These are phyloP conservation scores for Penicillium crystallinum DNA, from an alignment of 495 filamentous ascomycete species.

Conservation along the genomic window DNA sequence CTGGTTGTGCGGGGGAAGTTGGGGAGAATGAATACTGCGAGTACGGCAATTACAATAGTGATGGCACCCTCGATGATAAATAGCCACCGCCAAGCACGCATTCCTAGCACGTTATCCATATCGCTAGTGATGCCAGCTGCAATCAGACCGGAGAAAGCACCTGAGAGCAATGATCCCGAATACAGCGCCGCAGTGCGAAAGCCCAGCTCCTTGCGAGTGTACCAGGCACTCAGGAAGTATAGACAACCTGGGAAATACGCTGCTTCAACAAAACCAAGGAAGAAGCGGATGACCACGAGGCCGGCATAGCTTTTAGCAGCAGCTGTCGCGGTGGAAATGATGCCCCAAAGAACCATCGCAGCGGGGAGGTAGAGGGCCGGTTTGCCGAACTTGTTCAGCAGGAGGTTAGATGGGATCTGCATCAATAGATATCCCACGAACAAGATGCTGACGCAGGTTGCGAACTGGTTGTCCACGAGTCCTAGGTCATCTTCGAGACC, in stretches of 20 bases:
- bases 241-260: slow-evolving; percentile 47
- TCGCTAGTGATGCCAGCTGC: slow-evolving; percentile 42
- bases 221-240: slow-evolving; percentile 48
- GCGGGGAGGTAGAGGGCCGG: slow-evolving; percentile 61
- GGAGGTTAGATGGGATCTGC: slow-evolving; percentile 43
- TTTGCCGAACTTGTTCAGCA: slow-evolving; percentile 45
- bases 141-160: slow-evolving; percentile 65
- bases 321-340: slow-evolving; percentile 61
- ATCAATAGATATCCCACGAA: slow-evolving; percentile 65
- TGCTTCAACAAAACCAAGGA: slow-evolving; percentile 61
- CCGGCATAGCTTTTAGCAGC: slow-evolving; percentile 54
- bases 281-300: slow-evolving; percentile 62
- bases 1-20: slow-evolving; percentile 74
- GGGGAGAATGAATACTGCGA: slow-evolving; percentile 60
- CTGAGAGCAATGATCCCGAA: slow-evolving; percentile 47
- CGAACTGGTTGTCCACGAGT: slow-evolving; percentile 44
- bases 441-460: slow-evolving; percentile 59
- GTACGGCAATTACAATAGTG: slow-evolving; percentile 49
- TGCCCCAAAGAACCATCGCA: slow-evolving; percentile 66
- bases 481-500: slow-evolving; percentile 48
- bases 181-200: slow-evolving; percentile 47
- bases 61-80: slow-evolving; percentile 67
- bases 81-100: slow-evolving; percentile 48
- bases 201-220: slow-evolving; percentile 47
- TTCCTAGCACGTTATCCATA: slow-evolving; percentile 38